Base-by-base conservation (phyloP, 2,329 filamentous ascomycete species). In the Diaporthe sp. region DNA sequence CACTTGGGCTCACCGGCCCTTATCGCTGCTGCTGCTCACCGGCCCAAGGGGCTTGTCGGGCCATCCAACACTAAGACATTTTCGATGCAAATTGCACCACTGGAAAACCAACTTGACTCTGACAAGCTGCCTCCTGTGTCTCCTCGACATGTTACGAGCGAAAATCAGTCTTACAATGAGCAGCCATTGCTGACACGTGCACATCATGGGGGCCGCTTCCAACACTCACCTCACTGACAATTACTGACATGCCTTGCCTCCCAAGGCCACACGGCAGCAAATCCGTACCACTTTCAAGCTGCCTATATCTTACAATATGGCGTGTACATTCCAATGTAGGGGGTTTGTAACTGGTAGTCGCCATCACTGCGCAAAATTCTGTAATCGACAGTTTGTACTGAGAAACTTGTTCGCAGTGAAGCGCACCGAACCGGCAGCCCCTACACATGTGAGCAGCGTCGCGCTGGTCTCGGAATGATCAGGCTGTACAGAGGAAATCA, bases 11-110 rank as follows among this genome's bases (percentile, higher is more conserved):
- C 61, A 37, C 27, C 19, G 5, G 61, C 44, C 32, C 63, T 66
- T 35, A 37, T 51, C 63, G 30, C 32, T 51, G 44, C 32, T 51
- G 44, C 63, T 37, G 32, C 63, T 66, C 63, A 66, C 63, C 63
- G 63, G 63, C 51, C 30, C 27, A 30, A 51, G 44, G n/a, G 22
- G 63, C n/a, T 25, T 37, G 44, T 37, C 44, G 17, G 42, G 44
- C 32, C 44, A n/a, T 8, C 44, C 44, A 51, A 66, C 27, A 25
- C 44, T 51, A 51, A 44, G 27, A 50, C 12, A 13, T 17, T 37
- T 10, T 10, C 22, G n/a, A 35, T 35, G 61, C 61, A 51, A 51
- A 50, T 22, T 50, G 30, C 61, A 50, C 27, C 15, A 50, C 27
- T 47, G 59, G 12, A 44, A 25, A 35, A 22, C 27, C 17, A 65